Evolutionary conservation across 805 yeast genomes (phyloP).

Genomic region (Nakazawaea wickerhamii): DNA sequence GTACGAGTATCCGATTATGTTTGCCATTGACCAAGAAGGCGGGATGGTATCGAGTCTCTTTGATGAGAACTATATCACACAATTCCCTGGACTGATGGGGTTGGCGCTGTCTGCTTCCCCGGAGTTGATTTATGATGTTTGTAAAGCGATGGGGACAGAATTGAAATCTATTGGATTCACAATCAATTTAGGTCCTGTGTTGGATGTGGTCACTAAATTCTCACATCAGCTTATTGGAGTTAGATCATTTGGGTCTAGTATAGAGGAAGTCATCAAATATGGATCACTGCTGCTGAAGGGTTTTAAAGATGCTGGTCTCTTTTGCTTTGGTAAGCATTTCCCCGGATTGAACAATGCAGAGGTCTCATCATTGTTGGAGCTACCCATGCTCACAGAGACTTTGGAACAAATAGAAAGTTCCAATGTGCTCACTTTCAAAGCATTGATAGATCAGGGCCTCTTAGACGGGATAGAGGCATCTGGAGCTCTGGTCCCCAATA

Average conservation of each 20-base stretch:
- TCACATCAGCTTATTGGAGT: slow-evolving; percentile 55
- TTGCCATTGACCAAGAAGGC: slow-evolving; percentile 59
- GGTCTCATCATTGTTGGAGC: slow-evolving; percentile 50
- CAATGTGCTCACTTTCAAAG: slow-evolving; percentile 46
- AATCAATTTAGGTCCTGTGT: slow-evolving; percentile 55
- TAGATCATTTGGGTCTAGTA: slow-evolving; percentile 55
- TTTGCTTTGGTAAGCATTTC: slow-evolving; percentile 57
- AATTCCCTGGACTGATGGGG: slow-evolving; percentile 65
- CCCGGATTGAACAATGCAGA: slow-evolving; percentile 63
- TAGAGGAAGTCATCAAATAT: slow-evolving; percentile 50
- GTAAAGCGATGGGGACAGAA: slow-evolving; percentile 49
- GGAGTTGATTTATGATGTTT: slow-evolving; percentile 44
- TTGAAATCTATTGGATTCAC: slow-evolving; percentile 49
- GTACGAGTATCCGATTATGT: slow-evolving; percentile 47
- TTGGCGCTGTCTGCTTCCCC: slow-evolving; percentile 48
- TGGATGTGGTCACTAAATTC: slow-evolving; percentile 53
- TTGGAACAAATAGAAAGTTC: slow-evolving; percentile 45
- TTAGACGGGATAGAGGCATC: slow-evolving; percentile 56
- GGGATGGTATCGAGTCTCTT: slow-evolving; percentile 57
- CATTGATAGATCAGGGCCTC: slow-evolving; percentile 34
- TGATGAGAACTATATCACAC: slow-evolving; percentile 46
- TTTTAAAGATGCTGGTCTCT: slow-evolving; percentile 45
- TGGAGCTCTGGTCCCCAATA: slow-evolving; percentile 59
- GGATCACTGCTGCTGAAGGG: slow-evolving; percentile 51
- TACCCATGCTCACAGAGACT: slow-evolving; percentile 55